A percentile compares a stretch with the other conserved stretches of the same genome.
These are phyloP conservation scores for Pyrenochaeta sp. DNA, from an alignment of 2,329 filamentous ascomycete genomes.

Conservation along the genomic window DNA sequence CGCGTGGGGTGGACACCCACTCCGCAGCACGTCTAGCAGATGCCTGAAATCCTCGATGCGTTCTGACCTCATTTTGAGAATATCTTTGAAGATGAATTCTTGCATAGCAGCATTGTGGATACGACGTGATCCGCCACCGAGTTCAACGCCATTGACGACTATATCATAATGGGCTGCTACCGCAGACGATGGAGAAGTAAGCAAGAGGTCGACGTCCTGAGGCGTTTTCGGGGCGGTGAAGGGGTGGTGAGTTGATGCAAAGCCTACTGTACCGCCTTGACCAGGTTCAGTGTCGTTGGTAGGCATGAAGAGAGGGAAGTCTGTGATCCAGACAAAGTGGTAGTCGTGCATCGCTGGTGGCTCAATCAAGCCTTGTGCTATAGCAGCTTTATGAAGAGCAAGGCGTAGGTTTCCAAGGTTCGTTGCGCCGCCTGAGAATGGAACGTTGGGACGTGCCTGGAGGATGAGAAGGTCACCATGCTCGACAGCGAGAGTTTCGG, in stretches of 20 bases:
- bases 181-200: constrained; percentile 74
- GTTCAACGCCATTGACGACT: constrained; percentile 92
- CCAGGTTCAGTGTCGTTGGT: constrained; percentile 71
- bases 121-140: constrained; percentile 91
- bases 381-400: constrained; percentile 73
- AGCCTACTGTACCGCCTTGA: constrained; percentile 81
- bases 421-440: constrained; percentile 77
- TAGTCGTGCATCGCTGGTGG: constrained; percentile 61
- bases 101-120: constrained; percentile 88
- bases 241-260: constrained; percentile 91
- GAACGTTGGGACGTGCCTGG: constrained; percentile 75
- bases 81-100: constrained; percentile 81
- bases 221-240: constrained; percentile 86
- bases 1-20: constrained; percentile 93
- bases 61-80: constrained; percentile 78
- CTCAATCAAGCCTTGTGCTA: constrained; percentile 67
- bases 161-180: constrained; percentile 94
- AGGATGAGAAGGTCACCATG: constrained; percentile 80
- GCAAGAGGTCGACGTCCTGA: constrained; percentile 77
- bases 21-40: constrained; percentile 79
- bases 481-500: constrained; percentile 62
- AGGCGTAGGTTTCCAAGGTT: constrained; percentile 75
- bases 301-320: constrained; percentile 93
- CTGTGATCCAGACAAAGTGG: constrained; percentile 83
- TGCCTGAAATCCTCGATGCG: constrained; percentile 85